A percentile compares a stretch with the other conserved stretches of the same genome.
Conservation (phyloP, 768 basidiomycete species). For the Boletus rufocinnamomeus region DNA sequence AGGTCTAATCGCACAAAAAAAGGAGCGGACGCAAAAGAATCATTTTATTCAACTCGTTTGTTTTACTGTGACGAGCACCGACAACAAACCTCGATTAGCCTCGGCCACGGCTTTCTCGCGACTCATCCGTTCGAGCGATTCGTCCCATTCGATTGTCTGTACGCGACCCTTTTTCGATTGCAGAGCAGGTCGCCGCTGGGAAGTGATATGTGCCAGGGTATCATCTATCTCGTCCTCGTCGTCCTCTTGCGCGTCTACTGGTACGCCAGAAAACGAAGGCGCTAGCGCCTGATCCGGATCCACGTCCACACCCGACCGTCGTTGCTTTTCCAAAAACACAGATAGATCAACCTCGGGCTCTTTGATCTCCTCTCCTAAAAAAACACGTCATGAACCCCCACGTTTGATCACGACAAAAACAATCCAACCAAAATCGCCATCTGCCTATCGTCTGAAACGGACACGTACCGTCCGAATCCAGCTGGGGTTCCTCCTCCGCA, state of each 20-base stretch:
- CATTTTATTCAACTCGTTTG: background rate
- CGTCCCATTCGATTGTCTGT: slow-evolving; percentile 68
- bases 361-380: slow-evolving; percentile 58
- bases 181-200: slow-evolving; percentile 19
- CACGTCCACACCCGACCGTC: slow-evolving; percentile 37
- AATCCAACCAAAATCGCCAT: background rate
- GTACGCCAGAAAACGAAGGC: slow-evolving; percentile 8
- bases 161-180: slow-evolving; percentile 62
- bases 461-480: slow-evolving; percentile 66
- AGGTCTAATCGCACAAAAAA: slow-evolving; percentile 44
- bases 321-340: slow-evolving; percentile 64
- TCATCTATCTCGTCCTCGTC: slow-evolving; percentile 62
- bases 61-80: background rate
- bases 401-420: background rate
- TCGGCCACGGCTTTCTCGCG: slow-evolving; percentile 75
- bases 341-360: slow-evolving; percentile 79
- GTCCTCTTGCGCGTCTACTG: slow-evolving; percentile 30
- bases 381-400: background rate
- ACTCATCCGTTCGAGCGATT: slow-evolving; percentile 60
- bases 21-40: background rate
- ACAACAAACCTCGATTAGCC: slow-evolving; percentile 64
- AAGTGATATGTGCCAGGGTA: slow-evolving; percentile 54
- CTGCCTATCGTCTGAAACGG: background rate
- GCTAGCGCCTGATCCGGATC: slow-evolving; percentile 30
- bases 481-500: slow-evolving; percentile 64